A percentile compares a stretch with the other conserved stretches of the same genome.
Conservation (phyloP, 169 alveolate genomes). For the Plasmodium fragile region DNA sequence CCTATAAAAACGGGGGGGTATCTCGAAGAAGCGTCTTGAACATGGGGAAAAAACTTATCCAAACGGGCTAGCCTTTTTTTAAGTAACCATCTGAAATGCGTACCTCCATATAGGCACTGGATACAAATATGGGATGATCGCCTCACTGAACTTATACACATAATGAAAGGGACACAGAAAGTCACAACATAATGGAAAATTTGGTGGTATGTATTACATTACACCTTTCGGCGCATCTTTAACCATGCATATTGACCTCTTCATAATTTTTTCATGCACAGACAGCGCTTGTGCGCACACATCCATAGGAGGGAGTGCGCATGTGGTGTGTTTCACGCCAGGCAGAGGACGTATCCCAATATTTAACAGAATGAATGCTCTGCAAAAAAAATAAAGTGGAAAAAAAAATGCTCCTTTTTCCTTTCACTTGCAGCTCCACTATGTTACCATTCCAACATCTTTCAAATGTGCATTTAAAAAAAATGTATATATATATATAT, state of each 20-base stretch:
- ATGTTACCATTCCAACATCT: neutral
- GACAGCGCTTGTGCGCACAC: neutral
- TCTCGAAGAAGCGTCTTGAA: too few species aligned
- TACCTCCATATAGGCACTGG: neutral
- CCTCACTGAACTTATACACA: neutral
- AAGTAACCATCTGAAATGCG: neutral
- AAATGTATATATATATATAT: neutral
- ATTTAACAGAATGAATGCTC: neutral
- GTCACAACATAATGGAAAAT: neutral
- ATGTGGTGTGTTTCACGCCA: neutral
- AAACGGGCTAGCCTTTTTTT: neutral
- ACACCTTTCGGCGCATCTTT: neutral
- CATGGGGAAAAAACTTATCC: neutral
- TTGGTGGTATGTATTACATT: neutral
- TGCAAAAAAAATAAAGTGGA: neutral
- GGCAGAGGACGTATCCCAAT: neutral
- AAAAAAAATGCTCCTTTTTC: neutral
- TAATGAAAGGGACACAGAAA: neutral
- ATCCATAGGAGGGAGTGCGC: neutral
- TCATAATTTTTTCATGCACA: neutral
- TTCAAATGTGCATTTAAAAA: constrained; percentile 3
- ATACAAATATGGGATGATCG: neutral
- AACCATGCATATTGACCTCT: neutral
- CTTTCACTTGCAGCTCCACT: neutral
- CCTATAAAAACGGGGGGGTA: constrained; percentile 26